Evolutionary conservation across 192 early-diverging fungal species (phyloP).

Genomic region (Mortierella hygrophila): DNA sequence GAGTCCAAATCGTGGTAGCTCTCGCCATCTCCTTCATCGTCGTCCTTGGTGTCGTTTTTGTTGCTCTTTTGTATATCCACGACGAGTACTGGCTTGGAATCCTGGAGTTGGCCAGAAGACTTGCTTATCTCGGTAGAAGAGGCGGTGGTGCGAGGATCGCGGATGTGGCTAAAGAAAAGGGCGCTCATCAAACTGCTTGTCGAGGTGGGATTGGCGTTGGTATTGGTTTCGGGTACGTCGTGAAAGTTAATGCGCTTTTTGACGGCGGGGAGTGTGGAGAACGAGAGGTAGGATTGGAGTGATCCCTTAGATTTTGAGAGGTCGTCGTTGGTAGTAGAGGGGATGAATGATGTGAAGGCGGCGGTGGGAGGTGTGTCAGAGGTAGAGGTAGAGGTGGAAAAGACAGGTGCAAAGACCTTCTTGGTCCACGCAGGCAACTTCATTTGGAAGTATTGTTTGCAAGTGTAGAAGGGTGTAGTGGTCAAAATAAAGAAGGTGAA

Average conservation of each 20-base stretch:
- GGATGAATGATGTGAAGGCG: background rate
- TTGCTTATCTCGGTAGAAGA: too few species aligned
- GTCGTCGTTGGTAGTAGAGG: too few species aligned
- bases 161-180: background rate
- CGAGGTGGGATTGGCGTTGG: background rate
- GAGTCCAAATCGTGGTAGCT: background rate
- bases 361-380: background rate
- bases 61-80: too few species aligned
- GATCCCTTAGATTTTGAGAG: too few species aligned
- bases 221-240: background rate
- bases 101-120: too few species aligned
- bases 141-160: background rate
- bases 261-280: background rate
- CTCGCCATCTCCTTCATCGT: background rate
- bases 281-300: too few species aligned
- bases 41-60: too few species aligned
- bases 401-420: background rate
- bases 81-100: too few species aligned
- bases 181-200: background rate
- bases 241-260: background rate
- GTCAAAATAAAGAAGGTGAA: too few species aligned
- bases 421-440: background rate
- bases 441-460: background rate
- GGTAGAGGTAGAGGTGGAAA: background rate
- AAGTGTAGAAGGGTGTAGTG: background rate